Evolutionary conservation across 352 stramenopile species (phyloP).

Genomic region (Phytophthora sp.): DNA sequence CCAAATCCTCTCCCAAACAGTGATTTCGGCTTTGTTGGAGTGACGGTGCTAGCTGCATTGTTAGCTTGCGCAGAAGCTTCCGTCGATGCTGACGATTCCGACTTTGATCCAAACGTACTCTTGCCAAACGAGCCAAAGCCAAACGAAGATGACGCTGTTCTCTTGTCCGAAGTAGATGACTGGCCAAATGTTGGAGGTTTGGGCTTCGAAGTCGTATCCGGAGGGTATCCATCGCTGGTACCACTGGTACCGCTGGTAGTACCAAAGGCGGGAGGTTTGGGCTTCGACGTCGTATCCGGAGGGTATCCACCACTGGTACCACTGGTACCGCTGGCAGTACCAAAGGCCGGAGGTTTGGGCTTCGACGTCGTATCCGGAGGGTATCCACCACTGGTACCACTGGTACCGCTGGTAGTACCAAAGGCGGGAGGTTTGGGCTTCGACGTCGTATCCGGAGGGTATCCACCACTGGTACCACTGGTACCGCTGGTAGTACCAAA

Average conservation of each 20-base stretch:
- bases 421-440: conserved; percentile 32
- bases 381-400: conserved; percentile 41
- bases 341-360: conserved; percentile 37
- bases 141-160: conserved; percentile 34
- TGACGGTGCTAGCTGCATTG: conserved; percentile 3
- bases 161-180: conserved; percentile 15
- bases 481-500: neutral
- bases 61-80: conserved; percentile 4
- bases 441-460: conserved; percentile 9
- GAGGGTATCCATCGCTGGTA: conserved; percentile 41
- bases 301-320: conserved; percentile 33
- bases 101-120: conserved; percentile 29
- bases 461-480: neutral
- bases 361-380: conserved; percentile 48
- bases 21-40: conserved; percentile 21
- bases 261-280: conserved; percentile 38
- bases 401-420: conserved; percentile 1
- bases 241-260: too few relatives aligned
- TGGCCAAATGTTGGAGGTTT: conserved; percentile 39
- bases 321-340: too few relatives aligned
- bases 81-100: conserved; percentile 3
- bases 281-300: conserved; percentile 48
- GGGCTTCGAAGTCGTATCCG: conserved; percentile 39
- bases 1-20: conserved; percentile 32
- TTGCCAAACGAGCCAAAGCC: conserved; percentile 38